phyloP scores from a whole-genome alignment of 2,329 filamentous ascomycete species.

The Xylaria sp. region DNA sequence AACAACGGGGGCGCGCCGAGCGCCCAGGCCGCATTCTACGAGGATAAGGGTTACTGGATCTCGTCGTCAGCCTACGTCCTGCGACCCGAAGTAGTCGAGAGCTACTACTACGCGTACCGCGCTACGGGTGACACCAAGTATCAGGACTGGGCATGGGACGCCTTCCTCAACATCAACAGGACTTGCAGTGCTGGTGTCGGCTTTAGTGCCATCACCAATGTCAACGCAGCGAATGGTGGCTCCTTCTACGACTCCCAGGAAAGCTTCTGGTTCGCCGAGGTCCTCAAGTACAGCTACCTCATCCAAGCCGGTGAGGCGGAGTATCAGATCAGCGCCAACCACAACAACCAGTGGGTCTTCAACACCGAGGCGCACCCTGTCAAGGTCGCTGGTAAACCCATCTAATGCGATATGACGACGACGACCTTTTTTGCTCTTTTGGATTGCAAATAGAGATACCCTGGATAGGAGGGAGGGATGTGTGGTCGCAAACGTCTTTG shows the following conservation, averaged over 20 bases:
- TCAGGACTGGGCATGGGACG: constrained; percentile 84
- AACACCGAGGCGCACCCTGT: constrained; percentile 51
- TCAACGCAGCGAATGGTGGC: constrained; percentile 68
- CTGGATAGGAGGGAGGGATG: background rate
- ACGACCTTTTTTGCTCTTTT: background rate
- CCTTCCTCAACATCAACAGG: constrained; percentile 70
- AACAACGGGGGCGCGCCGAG: constrained; percentile 52
- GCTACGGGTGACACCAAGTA: constrained; percentile 77
- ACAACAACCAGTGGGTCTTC: constrained; percentile 58
- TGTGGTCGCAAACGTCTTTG: background rate
- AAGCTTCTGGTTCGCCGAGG: constrained; percentile 87
- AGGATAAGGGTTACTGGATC: constrained; percentile 74
- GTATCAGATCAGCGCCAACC: constrained; percentile 54
- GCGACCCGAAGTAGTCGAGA: constrained; percentile 82
- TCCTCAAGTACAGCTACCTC: constrained; percentile 83
- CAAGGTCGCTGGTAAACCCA: constrained; percentile 37
- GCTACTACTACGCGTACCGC: constrained; percentile 85
- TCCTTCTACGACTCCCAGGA: constrained; percentile 74
- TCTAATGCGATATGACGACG: constrained; percentile 23
- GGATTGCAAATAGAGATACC: constrained; percentile 5
- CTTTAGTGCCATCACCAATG: constrained; percentile 69
- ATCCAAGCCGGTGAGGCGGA: constrained; percentile 67
- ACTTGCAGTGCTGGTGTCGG: constrained; percentile 69
- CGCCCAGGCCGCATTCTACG: constrained; percentile 64
- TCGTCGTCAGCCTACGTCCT: constrained; percentile 66